phyloP scores from a whole-genome alignment of 306 rosid species.

The Elaeagnus macrophylla region DNA sequence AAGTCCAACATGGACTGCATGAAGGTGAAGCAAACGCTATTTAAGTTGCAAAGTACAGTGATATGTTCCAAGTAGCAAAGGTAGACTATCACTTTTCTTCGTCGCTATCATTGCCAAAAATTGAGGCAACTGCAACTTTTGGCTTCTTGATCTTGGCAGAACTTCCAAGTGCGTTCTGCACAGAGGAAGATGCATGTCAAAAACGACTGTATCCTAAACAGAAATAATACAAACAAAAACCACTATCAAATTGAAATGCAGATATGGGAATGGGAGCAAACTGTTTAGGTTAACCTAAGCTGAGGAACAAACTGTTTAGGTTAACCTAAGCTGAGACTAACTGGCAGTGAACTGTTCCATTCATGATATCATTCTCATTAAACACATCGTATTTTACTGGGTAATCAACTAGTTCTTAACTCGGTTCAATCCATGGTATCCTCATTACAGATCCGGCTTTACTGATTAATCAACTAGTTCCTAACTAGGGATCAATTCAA shows the following conservation, averaged over 20 bases:
- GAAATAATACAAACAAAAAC: not conserved
- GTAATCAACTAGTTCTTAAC: no score
- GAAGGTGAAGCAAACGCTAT: constrained; percentile 4
- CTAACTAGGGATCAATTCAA: no score
- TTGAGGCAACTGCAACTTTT: constrained; percentile 41
- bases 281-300: not conserved
- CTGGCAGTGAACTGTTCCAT: not conserved
- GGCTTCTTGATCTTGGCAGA: constrained; percentile 55
- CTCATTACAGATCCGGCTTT: no score
- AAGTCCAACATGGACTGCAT: not conserved
- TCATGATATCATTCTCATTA: not conserved
- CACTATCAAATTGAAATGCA: not conserved
- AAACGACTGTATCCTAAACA: constrained; percentile 2
- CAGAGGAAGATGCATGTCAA: not conserved
- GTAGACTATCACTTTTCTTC: constrained; percentile 33
- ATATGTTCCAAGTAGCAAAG: constrained; percentile 4
- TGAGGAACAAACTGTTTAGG: not conserved
- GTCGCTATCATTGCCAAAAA: constrained; percentile 60
- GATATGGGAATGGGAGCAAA: not conserved
- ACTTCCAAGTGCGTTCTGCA: constrained; percentile 39
- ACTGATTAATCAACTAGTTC: no score
- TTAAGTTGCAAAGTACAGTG: constrained; percentile 13
- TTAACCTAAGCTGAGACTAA: not conserved
- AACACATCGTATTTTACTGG: no score
- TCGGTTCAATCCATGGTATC: no score